Percentiles rank a stretch among this genome's conserved stretches.
Evolutionary conservation across 495 filamentous ascomycete species (phyloP).

Genomic region (Penicillium pancosmium): DNA sequence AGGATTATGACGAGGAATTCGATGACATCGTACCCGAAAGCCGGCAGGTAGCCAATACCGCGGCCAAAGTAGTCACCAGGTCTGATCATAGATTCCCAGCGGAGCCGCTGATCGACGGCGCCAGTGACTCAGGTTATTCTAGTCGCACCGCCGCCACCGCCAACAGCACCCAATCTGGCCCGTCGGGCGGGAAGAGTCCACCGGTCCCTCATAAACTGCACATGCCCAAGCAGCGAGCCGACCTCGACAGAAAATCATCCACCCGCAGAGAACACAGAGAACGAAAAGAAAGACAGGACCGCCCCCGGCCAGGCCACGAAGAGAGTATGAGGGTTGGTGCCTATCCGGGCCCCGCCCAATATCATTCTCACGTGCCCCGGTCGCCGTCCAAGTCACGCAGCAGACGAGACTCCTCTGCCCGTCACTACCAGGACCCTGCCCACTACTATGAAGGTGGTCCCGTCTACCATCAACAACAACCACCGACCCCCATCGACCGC

Average conservation of each 20-base stretch:
- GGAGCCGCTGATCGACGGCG: slow-evolving; percentile 47
- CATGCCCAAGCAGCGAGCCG: slow-evolving; percentile 35
- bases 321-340: slow-evolving; percentile 45
- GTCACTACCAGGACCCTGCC: slow-evolving; percentile 31
- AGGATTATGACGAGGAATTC: slow-evolving; percentile 60
- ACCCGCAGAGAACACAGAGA: slow-evolving; percentile 36
- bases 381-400: slow-evolving; percentile 41
- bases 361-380: slow-evolving; percentile 32
- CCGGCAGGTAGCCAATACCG: slow-evolving; percentile 48
- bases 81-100: slow-evolving; percentile 40
- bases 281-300: slow-evolving; percentile 36
- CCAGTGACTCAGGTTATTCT: slow-evolving; percentile 68
- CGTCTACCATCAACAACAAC: slow-evolving; percentile 30
- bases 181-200: slow-evolving; percentile 46
- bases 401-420: slow-evolving; percentile 37
- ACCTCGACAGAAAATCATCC: slow-evolving; percentile 36
- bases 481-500: slow-evolving; percentile 24
- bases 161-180: slow-evolving; percentile 57
- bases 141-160: slow-evolving; percentile 62
- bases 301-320: slow-evolving; percentile 32
- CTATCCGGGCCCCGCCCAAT: slow-evolving; percentile 33
- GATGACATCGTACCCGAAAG: slow-evolving; percentile 50
- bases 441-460: slow-evolving; percentile 39
- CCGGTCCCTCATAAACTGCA: slow-evolving; percentile 45
- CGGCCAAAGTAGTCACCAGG: slow-evolving; percentile 58